Evolutionary conservation across 2,329 filamentous ascomycete genomes (phyloP).

Genomic region (Paradendryphiella salina): DNA sequence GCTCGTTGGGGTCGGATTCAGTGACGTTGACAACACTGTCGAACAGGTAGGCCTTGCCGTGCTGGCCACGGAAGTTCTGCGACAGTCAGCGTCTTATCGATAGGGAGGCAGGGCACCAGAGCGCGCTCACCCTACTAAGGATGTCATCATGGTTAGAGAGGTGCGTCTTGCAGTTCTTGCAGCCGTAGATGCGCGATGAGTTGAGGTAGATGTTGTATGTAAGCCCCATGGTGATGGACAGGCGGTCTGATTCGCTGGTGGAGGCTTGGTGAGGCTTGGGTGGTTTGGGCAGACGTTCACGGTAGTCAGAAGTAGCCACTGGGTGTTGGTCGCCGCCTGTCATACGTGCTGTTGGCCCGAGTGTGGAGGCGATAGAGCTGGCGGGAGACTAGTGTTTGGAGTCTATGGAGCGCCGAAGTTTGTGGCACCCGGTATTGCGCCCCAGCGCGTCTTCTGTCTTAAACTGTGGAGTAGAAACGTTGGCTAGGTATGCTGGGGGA

Average conservation of each 20-base stretch:
- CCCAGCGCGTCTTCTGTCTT: conserved; percentile 12
- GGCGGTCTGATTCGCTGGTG: conserved; percentile 5
- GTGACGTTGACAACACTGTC: conserved; percentile 90
- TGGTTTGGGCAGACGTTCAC: conserved; percentile 8
- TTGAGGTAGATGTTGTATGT: conserved; percentile 90
- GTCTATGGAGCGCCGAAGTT: background rate
- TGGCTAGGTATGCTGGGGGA: conserved; percentile 13
- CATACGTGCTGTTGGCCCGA: conserved; percentile 13
- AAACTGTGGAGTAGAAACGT: conserved; percentile 12
- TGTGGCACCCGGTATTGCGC: conserved; percentile 16
- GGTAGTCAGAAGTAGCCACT: conserved; percentile 14
- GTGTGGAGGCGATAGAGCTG: conserved; percentile 2
- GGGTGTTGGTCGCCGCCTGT: conserved; percentile 15
- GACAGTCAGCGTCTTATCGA: conserved; percentile 8
- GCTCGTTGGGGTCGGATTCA: conserved; percentile 81
- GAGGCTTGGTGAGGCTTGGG: conserved; percentile 8
- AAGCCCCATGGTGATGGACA: conserved; percentile 70
- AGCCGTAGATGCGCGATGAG: conserved; percentile 85
- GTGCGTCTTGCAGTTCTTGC: conserved; percentile 91
- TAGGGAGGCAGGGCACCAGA: background rate
- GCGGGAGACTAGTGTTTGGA: conserved; percentile 1
- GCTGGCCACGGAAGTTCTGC: conserved; percentile 96
- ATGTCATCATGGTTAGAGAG: conserved; percentile 95
- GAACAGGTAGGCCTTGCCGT: conserved; percentile 98
- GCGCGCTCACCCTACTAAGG: conserved; percentile 75